Base-by-base conservation (phyloP, 2,329 filamentous ascomycete species). In the Colletotrichum lindemuthianum region DNA sequence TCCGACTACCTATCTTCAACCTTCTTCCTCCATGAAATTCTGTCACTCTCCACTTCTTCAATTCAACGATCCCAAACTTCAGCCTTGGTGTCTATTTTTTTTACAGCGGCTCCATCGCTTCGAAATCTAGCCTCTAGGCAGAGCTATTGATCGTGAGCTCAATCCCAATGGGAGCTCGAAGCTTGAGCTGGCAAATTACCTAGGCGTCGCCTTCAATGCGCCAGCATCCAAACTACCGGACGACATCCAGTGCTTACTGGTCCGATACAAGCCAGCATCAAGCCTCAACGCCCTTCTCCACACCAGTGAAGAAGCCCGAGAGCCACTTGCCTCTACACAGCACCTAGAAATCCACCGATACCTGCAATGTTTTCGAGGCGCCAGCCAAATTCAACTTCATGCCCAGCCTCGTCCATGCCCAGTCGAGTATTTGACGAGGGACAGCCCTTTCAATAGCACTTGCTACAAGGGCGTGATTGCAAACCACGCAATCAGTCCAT, bases 381-480 rank as follows among this genome's bases (percentile, higher is more conserved):
- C 44, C 44, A 39, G 37, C 57, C 24, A 7, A 48, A 56, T 56
- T n/a, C 61, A 52, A 50, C 56, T 64, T 51, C 58, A 57, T 65
- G 58, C 47, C 51, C 36, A 37, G 34, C 45, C 24, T 51, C 50
- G 56, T 65, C 39, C 56, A 51, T 48, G 45, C 43, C 52, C 50
- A 24, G 24, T 4, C 24, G 24, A 41, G 24, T n/a, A 11, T 43
- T 45, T 12, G 11, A 65, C 34, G 52, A 51, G 51, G 34, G 36
- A 61, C 61, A 34, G 36, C 51, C 44, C 37, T 44, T 55, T 11
- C 51, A 37, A 39, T 57, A 61, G 61, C 51, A 58, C 34, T 61
- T 9, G 48, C 32, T 51, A 51, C 40, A 36, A 24, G 24, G 24
- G 24, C 24, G 24, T 24, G 24, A 24, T 24, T 24, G 24, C 24